These are phyloP conservation scores for Flagelloscypha sp. DNA, from an alignment of 768 basidiomycete genomes.

Conservation along the genomic window DNA sequence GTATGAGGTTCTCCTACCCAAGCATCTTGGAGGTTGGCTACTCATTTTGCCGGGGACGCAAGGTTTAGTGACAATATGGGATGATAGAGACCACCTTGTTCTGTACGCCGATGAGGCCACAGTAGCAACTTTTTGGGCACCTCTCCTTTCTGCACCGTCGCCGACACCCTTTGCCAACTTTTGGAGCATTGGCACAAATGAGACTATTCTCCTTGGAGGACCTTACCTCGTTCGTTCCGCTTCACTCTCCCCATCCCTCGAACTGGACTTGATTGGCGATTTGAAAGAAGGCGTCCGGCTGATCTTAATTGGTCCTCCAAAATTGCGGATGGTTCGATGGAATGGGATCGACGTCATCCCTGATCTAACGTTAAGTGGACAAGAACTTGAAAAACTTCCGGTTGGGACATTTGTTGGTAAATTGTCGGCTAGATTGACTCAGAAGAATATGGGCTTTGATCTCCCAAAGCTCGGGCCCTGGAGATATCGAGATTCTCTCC, in stretches of 20 bases:
- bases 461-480: constrained; percentile 52
- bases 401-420: constrained; percentile 43
- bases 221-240: constrained; percentile 59
- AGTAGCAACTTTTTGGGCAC: constrained; percentile 70
- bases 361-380: constrained; percentile 22
- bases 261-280: constrained; percentile 60
- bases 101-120: constrained; percentile 60
- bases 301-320: constrained; percentile 54
- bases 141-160: constrained; percentile 40
- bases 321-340: constrained; percentile 54
- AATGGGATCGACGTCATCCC: constrained; percentile 48
- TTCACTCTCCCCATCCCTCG: constrained; percentile 33
- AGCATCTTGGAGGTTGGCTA: constrained; percentile 18
- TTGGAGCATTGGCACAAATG: constrained; percentile 70
- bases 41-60: constrained; percentile 41
- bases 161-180: constrained; percentile 44
- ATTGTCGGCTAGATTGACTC: constrained; percentile 25
- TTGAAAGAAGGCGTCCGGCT: constrained; percentile 49
- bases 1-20: constrained; percentile 44
- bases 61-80: constrained; percentile 56
- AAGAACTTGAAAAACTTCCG: constrained; percentile 19
- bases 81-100: constrained; percentile 58
- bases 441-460: constrained; percentile 25
- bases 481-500: constrained; percentile 70
- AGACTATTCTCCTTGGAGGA: constrained; percentile 55